Evolutionary conservation across 495 filamentous ascomycete genomes (phyloP).

Genomic region (Penicillium waksmanii): DNA sequence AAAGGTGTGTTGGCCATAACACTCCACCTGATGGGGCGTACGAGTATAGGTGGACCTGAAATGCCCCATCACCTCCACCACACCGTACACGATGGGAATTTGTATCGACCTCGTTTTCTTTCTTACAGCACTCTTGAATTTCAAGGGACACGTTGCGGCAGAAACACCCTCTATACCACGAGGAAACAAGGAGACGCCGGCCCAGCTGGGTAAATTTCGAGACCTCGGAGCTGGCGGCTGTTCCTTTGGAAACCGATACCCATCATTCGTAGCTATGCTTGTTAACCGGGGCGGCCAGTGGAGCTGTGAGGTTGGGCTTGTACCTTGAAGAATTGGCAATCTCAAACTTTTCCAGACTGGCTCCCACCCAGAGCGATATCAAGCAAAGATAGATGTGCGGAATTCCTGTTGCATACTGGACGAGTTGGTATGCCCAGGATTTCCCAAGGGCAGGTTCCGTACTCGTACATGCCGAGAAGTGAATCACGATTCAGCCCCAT

Average conservation of each 20-base stretch:
- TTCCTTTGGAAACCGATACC: conserved; percentile 21
- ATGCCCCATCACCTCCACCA: conserved; percentile 11
- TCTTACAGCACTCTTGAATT: conserved; percentile 18
- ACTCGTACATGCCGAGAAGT: background rate
- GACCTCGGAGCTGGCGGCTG: conserved; percentile 7
- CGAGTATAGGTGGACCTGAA: conserved; percentile 15
- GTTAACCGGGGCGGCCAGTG: background rate
- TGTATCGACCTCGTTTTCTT: conserved; percentile 21
- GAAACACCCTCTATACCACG: conserved; percentile 9
- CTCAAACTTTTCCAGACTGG: background rate
- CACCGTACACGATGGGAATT: conserved; percentile 12
- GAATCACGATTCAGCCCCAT: background rate
- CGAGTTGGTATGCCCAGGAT: conserved; percentile 1
- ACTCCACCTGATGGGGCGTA: conserved; percentile 17
- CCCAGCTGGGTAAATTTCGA: conserved; percentile 1
- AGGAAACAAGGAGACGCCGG: background rate
- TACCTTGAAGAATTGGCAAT: background rate
- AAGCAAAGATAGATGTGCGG: background rate
- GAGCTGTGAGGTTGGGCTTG: background rate
- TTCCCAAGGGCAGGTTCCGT: background rate
- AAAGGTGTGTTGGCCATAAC: background rate
- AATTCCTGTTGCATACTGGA: background rate
- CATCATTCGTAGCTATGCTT: background rate
- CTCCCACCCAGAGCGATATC: background rate
- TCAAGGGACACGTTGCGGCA: conserved; percentile 17